Conservation (phyloP, 2,329 filamentous ascomycete species). For the Paradendryphiella salina region DNA sequence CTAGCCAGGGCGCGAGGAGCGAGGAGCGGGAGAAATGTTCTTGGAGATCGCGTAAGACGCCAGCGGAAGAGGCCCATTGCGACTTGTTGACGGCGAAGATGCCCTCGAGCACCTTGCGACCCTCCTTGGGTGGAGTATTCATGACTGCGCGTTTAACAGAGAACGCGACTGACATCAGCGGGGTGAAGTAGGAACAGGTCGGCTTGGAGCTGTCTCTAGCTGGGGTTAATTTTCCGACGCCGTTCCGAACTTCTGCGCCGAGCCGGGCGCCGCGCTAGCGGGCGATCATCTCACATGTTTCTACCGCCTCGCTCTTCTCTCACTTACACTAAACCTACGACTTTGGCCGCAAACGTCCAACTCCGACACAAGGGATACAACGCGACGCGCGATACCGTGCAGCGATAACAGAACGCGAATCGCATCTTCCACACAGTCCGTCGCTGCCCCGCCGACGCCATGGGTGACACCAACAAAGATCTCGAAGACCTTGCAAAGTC, state of each 20-base stretch:
- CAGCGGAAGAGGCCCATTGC: slow-evolving; percentile 80
- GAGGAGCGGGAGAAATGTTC: slow-evolving; percentile 77
- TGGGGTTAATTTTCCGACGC: slow-evolving; percentile 11
- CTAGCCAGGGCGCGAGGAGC: slow-evolving; percentile 77
- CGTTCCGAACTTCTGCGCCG: slow-evolving; percentile 13
- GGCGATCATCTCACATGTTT: slow-evolving; percentile 24
- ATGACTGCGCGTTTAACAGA: slow-evolving; percentile 23
- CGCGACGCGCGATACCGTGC: neutral
- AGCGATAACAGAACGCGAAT: neutral
- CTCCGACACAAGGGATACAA: neutral
- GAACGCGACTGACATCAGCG: slow-evolving; percentile 29
- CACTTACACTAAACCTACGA: neutral
- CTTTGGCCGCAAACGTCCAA: neutral
- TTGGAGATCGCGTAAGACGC: slow-evolving; percentile 88
- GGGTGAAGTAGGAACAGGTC: slow-evolving; percentile 1
- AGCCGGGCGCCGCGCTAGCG: slow-evolving; percentile 14
- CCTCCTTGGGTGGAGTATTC: slow-evolving; percentile 34
- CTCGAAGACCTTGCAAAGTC: slow-evolving; percentile 50
- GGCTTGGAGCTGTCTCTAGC: slow-evolving; percentile 2
- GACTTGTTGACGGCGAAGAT: slow-evolving; percentile 90
- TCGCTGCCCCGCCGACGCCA: slow-evolving; percentile 18
- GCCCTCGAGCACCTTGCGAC: slow-evolving; percentile 61
- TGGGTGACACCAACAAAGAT: slow-evolving; percentile 47
- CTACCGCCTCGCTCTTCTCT: neutral
- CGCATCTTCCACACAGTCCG: neutral